Percentiles rank a stretch among this genome's conserved stretches.
phyloP scores from a whole-genome alignment of 2,329 filamentous ascomycete genomes.

The Ceratocystiopsis brevicomis region DNA sequence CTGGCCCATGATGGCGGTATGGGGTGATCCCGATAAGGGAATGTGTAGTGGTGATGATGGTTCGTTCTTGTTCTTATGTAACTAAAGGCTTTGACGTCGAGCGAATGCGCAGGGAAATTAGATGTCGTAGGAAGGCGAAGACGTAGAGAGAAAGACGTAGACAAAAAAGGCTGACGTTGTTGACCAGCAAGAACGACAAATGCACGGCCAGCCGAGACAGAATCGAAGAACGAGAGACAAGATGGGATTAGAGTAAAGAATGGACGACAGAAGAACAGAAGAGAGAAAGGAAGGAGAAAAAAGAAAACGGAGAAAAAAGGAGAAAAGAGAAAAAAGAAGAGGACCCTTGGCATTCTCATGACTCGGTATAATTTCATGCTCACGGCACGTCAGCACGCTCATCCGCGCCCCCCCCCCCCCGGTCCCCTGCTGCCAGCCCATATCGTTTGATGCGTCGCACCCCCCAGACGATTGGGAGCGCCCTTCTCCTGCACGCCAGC shows the following conservation, averaged over 20 bases:
- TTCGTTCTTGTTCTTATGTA: background rate
- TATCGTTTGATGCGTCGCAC: constrained; percentile 2
- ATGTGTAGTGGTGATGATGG: background rate
- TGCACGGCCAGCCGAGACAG: too few species aligned
- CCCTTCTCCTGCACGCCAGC: too few species aligned
- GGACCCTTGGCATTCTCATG: background rate
- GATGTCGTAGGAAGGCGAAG: too few species aligned
- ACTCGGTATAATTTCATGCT: background rate
- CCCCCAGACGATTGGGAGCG: constrained; percentile 1
- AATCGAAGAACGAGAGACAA: background rate
- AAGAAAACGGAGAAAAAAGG: background rate
- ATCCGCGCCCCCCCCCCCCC: background rate
- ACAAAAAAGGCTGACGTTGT: background rate
- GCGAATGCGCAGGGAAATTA: too few species aligned
- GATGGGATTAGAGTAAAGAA: background rate
- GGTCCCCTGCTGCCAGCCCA: background rate
- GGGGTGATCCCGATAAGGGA: background rate
- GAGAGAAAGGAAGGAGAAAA: background rate
- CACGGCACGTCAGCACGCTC: background rate
- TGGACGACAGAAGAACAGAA: background rate
- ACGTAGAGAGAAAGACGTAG: background rate
- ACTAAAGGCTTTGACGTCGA: too few species aligned
- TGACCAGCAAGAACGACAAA: too few species aligned
- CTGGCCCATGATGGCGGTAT: constrained; percentile 5
- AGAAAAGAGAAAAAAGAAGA: background rate